Conservation (phyloP, 495 filamentous ascomycete genomes). For the Talaromyces adpressus region DNA sequence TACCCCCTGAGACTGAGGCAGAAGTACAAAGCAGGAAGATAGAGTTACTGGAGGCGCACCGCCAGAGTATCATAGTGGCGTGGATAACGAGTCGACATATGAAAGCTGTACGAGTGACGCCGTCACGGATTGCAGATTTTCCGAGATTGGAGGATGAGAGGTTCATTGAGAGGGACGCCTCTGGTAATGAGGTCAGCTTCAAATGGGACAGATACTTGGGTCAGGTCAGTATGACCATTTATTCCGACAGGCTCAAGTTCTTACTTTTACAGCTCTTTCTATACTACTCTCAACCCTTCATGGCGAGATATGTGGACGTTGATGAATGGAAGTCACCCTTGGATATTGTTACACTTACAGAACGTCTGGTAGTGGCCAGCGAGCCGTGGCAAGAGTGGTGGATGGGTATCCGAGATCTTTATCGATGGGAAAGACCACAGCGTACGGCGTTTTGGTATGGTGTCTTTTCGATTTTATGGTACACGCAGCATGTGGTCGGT, state of each 20-base stretch:
- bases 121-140: constrained; percentile 16
- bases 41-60: constrained; percentile 23
- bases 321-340: constrained; percentile 26
- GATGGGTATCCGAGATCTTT: constrained; percentile 30
- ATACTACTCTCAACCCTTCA: constrained; percentile 31
- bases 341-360: constrained; percentile 24
- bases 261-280: constrained; percentile 25
- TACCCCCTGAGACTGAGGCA: background rate
- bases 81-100: constrained; percentile 37
- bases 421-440: constrained; percentile 34
- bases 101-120: constrained; percentile 26
- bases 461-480: constrained; percentile 29
- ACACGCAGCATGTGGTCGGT: constrained; percentile 26
- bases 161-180: constrained; percentile 18
- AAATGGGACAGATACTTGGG: constrained; percentile 31
- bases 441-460: constrained; percentile 25
- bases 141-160: constrained; percentile 16
- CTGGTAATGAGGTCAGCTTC: constrained; percentile 14
- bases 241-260: background rate
- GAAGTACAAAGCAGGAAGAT: constrained; percentile 13
- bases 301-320: constrained; percentile 37
- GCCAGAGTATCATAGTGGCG: constrained; percentile 27
- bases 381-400: constrained; percentile 34
- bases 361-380: constrained; percentile 37
- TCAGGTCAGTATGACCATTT: constrained; percentile 19